These are phyloP conservation scores for Thozetella sp. DNA, from an alignment of 495 filamentous ascomycete genomes.

Conservation along the genomic window DNA sequence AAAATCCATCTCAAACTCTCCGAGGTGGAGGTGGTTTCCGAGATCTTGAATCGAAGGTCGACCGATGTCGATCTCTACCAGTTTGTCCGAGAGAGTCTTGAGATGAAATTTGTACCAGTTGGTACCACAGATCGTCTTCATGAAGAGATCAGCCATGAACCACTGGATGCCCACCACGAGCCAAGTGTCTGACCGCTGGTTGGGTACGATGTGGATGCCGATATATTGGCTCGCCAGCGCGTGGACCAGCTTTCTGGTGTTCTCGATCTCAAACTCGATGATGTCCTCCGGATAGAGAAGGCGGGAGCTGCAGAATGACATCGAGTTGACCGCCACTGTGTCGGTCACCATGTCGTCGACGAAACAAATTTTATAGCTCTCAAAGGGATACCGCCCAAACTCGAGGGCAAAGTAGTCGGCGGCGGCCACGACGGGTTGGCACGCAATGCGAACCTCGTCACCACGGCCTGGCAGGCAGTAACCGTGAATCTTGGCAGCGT, in stretches of 20 bases:
- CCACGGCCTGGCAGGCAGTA: constrained; percentile 86
- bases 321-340: constrained; percentile 72
- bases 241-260: constrained; percentile 76
- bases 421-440: constrained; percentile 55
- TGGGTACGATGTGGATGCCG: constrained; percentile 84
- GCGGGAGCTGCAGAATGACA: constrained; percentile 85
- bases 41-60: constrained; percentile 82
- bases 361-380: constrained; percentile 88
- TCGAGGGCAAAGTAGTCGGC: constrained; percentile 85
- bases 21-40: constrained; percentile 76
- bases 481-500: constrained; percentile 81
- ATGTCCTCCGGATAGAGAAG: constrained; percentile 82
- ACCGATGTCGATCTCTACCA: constrained; percentile 79
- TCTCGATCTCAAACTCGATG: constrained; percentile 78
- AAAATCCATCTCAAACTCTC: constrained; percentile 82
- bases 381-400: constrained; percentile 85
- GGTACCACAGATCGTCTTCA: constrained; percentile 86
- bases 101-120: constrained; percentile 93
- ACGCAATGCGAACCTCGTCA: constrained; percentile 82
- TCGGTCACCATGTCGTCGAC: constrained; percentile 83
- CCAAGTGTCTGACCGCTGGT: constrained; percentile 82
- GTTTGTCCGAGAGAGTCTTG: constrained; percentile 79
- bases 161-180: constrained; percentile 88
- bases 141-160: constrained; percentile 91
- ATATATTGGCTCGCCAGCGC: constrained; percentile 92